A percentile compares a stretch with the other conserved stretches of the same genome.
phyloP scores from a whole-genome alignment of 108 stramenopile species.

The Aurantiochytrium sp. region DNA sequence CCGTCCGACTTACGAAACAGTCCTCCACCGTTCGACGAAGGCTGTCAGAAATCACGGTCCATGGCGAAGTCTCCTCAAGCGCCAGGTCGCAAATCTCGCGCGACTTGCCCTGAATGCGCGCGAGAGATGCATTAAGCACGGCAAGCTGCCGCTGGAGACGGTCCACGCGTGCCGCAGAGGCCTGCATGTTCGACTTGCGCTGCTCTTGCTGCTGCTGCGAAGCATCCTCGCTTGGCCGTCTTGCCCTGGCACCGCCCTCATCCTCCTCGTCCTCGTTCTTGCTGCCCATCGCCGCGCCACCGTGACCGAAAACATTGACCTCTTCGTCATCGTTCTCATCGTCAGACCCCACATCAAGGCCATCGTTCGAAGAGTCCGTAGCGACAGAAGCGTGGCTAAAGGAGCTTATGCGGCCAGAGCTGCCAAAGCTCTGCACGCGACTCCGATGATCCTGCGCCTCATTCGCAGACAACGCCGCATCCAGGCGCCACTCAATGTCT shows the following conservation, averaged over 20 bases:
- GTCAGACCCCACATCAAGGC: background rate
- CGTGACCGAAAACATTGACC: too few species aligned
- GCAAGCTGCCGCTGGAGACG: background rate
- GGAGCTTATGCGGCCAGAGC: background rate
- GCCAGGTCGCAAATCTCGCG: slow-evolving; percentile 5
- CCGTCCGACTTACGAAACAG: background rate
- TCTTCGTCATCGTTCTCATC: background rate
- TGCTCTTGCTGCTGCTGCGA: background rate
- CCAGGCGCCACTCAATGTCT: background rate
- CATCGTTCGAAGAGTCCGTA: background rate
- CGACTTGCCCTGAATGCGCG: background rate
- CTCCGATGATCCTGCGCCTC: background rate
- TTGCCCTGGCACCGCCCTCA: background rate
- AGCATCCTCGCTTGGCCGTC: background rate
- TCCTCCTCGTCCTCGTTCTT: background rate
- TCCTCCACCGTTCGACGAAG: background rate
- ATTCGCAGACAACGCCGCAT: background rate
- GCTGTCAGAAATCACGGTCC: background rate
- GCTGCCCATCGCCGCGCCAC: too few species aligned
- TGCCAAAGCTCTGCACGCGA: background rate
- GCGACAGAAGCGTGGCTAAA: background rate
- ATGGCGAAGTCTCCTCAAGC: background rate
- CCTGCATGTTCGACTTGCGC: background rate
- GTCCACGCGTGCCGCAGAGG: background rate
- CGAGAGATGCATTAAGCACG: background rate